Evolutionary conservation across 2,329 filamentous ascomycete species (phyloP).

Genomic region (Hypomyces perniciosus): DNA sequence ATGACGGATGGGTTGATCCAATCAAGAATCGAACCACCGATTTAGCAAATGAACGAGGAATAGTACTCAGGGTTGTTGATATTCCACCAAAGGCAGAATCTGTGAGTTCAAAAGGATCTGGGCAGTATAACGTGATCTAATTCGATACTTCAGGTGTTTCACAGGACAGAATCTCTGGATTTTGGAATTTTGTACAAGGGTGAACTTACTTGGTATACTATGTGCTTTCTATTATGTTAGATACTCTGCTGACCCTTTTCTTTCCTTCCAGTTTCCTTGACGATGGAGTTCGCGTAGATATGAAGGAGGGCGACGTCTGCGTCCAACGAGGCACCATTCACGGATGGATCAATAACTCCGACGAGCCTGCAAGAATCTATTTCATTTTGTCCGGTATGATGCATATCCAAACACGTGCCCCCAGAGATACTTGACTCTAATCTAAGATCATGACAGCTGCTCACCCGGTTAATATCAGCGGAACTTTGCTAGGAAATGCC

Average conservation of each 20-base stretch:
- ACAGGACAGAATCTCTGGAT: conserved; percentile 19
- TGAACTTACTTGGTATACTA: conserved; percentile 16
- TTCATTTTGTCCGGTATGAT: conserved; percentile 21
- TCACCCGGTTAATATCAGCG: conserved; percentile 9
- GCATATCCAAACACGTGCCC: conserved; percentile 20
- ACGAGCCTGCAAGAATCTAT: conserved; percentile 15
- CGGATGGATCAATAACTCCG: conserved; percentile 16
- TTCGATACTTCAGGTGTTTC: conserved; percentile 12
- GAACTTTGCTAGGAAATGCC: neutral
- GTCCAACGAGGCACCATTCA: conserved; percentile 20
- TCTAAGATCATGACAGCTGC: conserved; percentile 14
- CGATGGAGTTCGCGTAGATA: conserved; percentile 15
- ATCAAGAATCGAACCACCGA: conserved; percentile 13
- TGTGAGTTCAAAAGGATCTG: conserved; percentile 1
- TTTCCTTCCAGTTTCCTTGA: conserved; percentile 14
- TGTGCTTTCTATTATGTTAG: neutral
- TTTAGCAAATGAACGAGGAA: conserved; percentile 16
- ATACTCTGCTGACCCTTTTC: neutral
- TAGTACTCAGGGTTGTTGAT: conserved; percentile 17
- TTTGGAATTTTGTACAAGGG: conserved; percentile 17
- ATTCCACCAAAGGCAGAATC: conserved; percentile 14
- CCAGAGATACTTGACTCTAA: neutral
- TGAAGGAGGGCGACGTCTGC: conserved; percentile 17
- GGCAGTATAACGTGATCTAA: neutral
- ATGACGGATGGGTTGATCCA: conserved; percentile 17